Percentiles rank a stretch among this genome's conserved stretches.
These are phyloP conservation scores for Tolypocladium nubicola DNA, from an alignment of 2,329 filamentous ascomycete genomes.

Conservation along the genomic window DNA sequence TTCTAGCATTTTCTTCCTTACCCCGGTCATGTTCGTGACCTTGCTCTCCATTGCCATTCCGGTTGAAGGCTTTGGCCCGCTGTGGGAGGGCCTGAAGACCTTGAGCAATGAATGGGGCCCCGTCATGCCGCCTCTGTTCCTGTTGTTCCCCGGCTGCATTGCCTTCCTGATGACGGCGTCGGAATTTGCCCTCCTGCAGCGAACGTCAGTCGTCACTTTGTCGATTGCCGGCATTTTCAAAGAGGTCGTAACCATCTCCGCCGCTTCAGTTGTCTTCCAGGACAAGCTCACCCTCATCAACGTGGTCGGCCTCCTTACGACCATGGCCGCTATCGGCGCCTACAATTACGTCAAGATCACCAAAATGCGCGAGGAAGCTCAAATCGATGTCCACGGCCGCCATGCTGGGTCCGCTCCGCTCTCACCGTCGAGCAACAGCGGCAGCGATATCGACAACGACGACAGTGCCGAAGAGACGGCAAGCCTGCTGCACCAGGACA, in stretches of 20 bases:
- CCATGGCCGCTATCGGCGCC: slow-evolving; percentile 71
- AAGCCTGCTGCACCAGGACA: slow-evolving; percentile 31
- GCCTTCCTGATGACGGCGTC: slow-evolving; percentile 96
- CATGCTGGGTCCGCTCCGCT: slow-evolving; percentile 22
- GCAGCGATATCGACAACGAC: slow-evolving; percentile 30
- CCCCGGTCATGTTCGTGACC: slow-evolving; percentile 87
- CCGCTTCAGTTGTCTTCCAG: slow-evolving; percentile 78
- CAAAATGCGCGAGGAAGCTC: slow-evolving; percentile 75
- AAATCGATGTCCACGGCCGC: slow-evolving; percentile 34
- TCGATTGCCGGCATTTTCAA: slow-evolving; percentile 98
- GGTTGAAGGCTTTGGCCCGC: slow-evolving; percentile 65
- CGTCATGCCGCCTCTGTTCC: slow-evolving; percentile 55
- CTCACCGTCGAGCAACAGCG: slow-evolving; percentile 24
- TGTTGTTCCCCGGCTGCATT: slow-evolving; percentile 82
- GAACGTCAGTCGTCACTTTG: slow-evolving; percentile 89
- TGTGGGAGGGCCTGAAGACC: slow-evolving; percentile 53
- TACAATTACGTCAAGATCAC: slow-evolving; percentile 95
- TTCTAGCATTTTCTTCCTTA: slow-evolving; percentile 94
- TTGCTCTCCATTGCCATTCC: slow-evolving; percentile 73
- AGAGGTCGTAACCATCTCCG: slow-evolving; percentile 90
- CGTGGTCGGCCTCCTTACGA: slow-evolving; percentile 75
- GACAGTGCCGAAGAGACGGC: slow-evolving; percentile 33
- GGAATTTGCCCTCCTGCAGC: slow-evolving; percentile 89
- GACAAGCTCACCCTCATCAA: slow-evolving; percentile 84
- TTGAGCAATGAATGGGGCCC: slow-evolving; percentile 60